phyloP scores from a whole-genome alignment of 2,329 filamentous ascomycete genomes.

The Aspergillus sp. region DNA sequence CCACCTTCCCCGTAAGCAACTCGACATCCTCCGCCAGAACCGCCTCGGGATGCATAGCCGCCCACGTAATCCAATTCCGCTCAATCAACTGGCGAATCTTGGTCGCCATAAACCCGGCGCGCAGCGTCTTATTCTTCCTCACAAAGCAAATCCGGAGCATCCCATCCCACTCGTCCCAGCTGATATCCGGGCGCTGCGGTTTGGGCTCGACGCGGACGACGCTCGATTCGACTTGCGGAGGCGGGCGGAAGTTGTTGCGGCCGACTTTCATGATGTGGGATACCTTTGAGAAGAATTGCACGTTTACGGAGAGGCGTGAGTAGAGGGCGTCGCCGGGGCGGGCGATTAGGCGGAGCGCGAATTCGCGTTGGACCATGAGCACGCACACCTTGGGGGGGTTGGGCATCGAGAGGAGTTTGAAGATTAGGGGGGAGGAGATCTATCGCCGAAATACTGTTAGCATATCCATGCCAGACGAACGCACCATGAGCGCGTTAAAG shows the following conservation, averaged over 20 bases:
- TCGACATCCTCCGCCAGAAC: conserved; percentile 55
- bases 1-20: conserved; percentile 39
- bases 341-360: conserved; percentile 86
- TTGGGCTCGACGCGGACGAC: conserved; percentile 91
- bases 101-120: conserved; percentile 75
- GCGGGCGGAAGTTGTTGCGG: conserved; percentile 94
- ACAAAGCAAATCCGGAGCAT: conserved; percentile 81
- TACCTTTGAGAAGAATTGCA: conserved; percentile 85
- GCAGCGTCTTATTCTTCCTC: conserved; percentile 85
- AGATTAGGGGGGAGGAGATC: conserved; percentile 90
- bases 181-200: conserved; percentile 80
- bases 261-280: conserved; percentile 85
- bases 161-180: conserved; percentile 94
- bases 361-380: conserved; percentile 91
- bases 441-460: conserved; percentile 36
- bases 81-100: conserved; percentile 50
- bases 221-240: conserved; percentile 87
- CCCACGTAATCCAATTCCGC: conserved; percentile 26
- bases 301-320: conserved; percentile 87
- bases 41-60: conserved; percentile 41
- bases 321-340: conserved; percentile 87
- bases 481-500: too few species aligned
- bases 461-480: not conserved
- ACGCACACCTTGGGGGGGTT: conserved; percentile 82
- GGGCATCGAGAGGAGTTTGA: conserved; percentile 81